Percentiles rank a stretch among this genome's conserved stretches.
Evolutionary conservation across 2,329 filamentous ascomycete species (phyloP).

Genomic region (Calonectria hongkongensis): DNA sequence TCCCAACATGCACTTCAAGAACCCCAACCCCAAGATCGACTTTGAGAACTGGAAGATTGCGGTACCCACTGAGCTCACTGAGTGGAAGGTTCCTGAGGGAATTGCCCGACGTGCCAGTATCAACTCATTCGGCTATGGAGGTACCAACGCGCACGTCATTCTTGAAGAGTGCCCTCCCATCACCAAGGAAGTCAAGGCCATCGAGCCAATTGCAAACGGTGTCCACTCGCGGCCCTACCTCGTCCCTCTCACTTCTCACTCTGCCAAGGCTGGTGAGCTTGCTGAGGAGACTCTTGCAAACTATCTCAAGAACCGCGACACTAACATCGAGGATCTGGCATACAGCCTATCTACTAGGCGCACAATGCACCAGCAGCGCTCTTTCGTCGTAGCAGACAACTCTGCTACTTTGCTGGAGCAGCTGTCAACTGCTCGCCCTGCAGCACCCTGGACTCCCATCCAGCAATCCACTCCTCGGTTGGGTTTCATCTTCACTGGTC

Average conservation of each 20-base stretch:
- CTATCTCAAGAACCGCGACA: constrained; percentile 42
- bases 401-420: constrained; percentile 41
- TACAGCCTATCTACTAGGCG: constrained; percentile 49
- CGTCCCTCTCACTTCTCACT: constrained; percentile 50
- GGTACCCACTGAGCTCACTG: constrained; percentile 41
- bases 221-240: constrained; percentile 47
- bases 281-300: constrained; percentile 44
- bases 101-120: constrained; percentile 44
- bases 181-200: constrained; percentile 40
- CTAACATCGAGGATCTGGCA: constrained; percentile 46
- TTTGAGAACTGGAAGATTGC: constrained; percentile 52
- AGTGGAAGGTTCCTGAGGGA: constrained; percentile 44
- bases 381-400: constrained; percentile 50
- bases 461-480: constrained; percentile 44
- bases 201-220: constrained; percentile 44
- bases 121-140: constrained; percentile 56
- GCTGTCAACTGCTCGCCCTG: constrained; percentile 41
- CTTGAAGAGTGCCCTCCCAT: constrained; percentile 41
- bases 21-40: constrained; percentile 52
- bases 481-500: constrained; percentile 54
- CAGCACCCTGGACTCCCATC: constrained; percentile 47
- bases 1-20: constrained; percentile 48
- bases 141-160: constrained; percentile 54
- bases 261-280: constrained; percentile 48
- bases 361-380: constrained; percentile 49